Percentiles rank a stretch among this genome's conserved stretches.
Evolutionary conservation across 306 rosid species (phyloP).

Genomic region (Lathyrus sativus): DNA sequence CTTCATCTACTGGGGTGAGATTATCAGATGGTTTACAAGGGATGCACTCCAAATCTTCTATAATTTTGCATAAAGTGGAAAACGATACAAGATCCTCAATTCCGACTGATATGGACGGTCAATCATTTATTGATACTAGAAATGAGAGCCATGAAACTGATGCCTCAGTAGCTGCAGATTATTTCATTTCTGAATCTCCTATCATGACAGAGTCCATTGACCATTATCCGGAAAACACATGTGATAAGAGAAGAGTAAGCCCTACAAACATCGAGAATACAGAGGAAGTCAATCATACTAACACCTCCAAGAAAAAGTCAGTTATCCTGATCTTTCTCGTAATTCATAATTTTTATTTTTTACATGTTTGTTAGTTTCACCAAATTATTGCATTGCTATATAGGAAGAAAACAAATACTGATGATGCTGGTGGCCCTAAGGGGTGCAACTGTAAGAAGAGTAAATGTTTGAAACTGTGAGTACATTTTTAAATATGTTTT

Average conservation of each 20-base stretch:
- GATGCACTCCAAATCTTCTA: constrained; percentile 40
- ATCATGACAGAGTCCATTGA: constrained; percentile 16
- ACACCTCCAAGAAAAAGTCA: constrained; percentile 59
- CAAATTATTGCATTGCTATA: constrained; percentile 25
- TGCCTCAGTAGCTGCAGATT: constrained; percentile 35
- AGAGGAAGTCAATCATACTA: constrained; percentile 43
- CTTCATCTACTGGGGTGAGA: constrained; percentile 41
- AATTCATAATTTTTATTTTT: background rate
- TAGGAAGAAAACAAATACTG: constrained; percentile 53
- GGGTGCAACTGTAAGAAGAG: constrained; percentile 72
- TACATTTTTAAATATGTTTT: constrained; percentile 23
- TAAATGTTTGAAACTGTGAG: constrained; percentile 84
- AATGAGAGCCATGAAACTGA: constrained; percentile 36
- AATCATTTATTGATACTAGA: constrained; percentile 39
- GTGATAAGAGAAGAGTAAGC: constrained; percentile 40
- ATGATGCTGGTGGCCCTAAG: constrained; percentile 49
- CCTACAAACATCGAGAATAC: constrained; percentile 35
- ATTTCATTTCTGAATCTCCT: constrained; percentile 42
- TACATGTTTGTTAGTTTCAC: constrained; percentile 26
- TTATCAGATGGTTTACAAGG: constrained; percentile 43
- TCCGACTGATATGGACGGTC: constrained; percentile 30
- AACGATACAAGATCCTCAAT: constrained; percentile 37
- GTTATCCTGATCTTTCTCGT: constrained; percentile 20
- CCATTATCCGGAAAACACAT: constrained; percentile 26
- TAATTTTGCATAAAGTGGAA: constrained; percentile 33